Conservation (phyloP, 2,329 filamentous ascomycete species). For the Colletotrichum simmondsii region DNA sequence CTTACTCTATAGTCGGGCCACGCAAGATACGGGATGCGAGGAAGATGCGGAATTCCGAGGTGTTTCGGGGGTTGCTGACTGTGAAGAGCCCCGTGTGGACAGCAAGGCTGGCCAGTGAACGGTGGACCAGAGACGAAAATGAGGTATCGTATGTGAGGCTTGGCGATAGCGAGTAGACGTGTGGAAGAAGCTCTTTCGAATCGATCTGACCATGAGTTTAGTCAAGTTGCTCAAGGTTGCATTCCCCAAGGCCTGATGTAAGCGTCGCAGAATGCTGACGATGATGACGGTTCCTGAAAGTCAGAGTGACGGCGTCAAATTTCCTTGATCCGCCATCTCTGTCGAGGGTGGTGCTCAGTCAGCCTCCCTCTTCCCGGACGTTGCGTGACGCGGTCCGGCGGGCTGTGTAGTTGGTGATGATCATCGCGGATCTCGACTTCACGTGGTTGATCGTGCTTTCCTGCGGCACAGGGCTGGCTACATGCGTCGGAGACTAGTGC, state of each 20-base stretch:
- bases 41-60: background rate
- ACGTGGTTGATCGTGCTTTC: background rate
- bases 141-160: background rate
- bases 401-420: background rate
- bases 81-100: background rate
- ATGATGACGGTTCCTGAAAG: background rate
- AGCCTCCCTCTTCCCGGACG: background rate
- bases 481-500: background rate
- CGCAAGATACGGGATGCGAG: background rate
- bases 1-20: background rate
- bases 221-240: background rate
- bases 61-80: background rate
- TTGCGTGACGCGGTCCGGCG: background rate
- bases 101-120: too few relatives aligned
- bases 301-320: background rate
- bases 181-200: background rate
- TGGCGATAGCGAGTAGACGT: background rate
- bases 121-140: background rate
- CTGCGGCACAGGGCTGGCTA: background rate
- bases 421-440: background rate
- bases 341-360: constrained; percentile 1
- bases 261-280: background rate
- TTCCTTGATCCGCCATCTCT: background rate
- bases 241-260: background rate
- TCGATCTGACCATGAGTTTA: background rate